Percentiles rank a stretch among this genome's conserved stretches.
These are phyloP conservation scores for Eimeria sp. DNA, from an alignment of 169 alveolate species.

Conservation along the genomic window DNA sequence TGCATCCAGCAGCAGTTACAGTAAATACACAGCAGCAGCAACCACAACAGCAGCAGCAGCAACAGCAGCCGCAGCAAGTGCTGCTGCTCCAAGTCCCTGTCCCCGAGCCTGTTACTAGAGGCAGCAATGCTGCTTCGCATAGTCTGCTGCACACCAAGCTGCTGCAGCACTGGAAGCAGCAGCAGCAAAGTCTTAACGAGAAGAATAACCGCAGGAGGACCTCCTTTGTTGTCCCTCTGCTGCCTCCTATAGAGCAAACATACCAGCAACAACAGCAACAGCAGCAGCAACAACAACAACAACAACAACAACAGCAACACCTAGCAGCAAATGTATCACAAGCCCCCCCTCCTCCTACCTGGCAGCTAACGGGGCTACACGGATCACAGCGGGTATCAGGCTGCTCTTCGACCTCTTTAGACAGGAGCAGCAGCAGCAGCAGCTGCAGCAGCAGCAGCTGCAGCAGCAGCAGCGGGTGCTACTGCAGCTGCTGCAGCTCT, in stretches of 20 bases:
- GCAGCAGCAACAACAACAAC: not conserved
- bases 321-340: not conserved
- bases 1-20: not conserved
- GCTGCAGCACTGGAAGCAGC: conserved; percentile 53
- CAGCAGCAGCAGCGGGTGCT: not conserved
- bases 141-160: conserved; percentile 26
- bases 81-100: conserved; percentile 1
- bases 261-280: not conserved
- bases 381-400: not conserved
- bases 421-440: conserved; percentile 32
- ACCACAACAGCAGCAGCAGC: not conserved
- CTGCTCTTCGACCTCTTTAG: not conserved
- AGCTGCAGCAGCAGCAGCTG: not conserved
- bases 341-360: not conserved
- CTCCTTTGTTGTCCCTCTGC: not conserved
- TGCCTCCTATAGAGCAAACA: not conserved
- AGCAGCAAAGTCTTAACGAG: not conserved
- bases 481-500: not conserved
- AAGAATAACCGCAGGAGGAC: not conserved
- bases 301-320: not conserved
- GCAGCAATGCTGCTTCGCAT: not conserved
- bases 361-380: not conserved
- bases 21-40: not conserved
- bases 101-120: not conserved
- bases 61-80: conserved; percentile 51